A percentile compares a stretch with the other conserved stretches of the same genome.
These are phyloP conservation scores for Rhodomyrtus tomentosa DNA, from an alignment of 345 rosid genomes.

Conservation along the genomic window DNA sequence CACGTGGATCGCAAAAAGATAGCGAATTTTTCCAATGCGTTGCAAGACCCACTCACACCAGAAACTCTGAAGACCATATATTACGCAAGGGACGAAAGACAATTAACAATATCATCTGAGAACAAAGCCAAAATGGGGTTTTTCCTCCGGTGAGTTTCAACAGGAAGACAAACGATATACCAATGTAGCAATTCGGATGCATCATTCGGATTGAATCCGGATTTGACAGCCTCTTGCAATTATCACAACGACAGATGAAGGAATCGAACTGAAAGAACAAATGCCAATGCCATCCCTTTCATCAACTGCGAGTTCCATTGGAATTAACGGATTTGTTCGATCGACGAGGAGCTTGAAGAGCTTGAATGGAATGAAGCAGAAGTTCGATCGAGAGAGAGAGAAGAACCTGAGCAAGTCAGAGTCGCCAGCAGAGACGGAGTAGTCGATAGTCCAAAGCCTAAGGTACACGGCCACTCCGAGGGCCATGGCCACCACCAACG, in stretches of 20 bases:
- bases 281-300: background rate
- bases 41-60: background rate
- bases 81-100: background rate
- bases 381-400: background rate
- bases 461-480: slow-evolving; percentile 59
- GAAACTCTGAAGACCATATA: background rate
- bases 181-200: background rate
- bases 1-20: background rate
- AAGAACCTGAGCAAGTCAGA: slow-evolving; percentile 57
- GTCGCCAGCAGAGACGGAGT: slow-evolving; percentile 51
- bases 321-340: background rate
- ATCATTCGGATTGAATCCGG: background rate
- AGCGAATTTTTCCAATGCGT: background rate
- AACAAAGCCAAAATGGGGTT: background rate
- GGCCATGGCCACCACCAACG: slow-evolving; percentile 36
- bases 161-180: background rate
- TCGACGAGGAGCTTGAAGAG: background rate
- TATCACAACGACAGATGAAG: background rate
- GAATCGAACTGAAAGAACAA: background rate
- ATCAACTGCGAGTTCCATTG: background rate
- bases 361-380: background rate
- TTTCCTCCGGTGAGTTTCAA: background rate
- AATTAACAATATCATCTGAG: background rate
- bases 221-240: background rate
- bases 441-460: slow-evolving; percentile 72